Evolutionary conservation across 768 basidiomycete genomes (phyloP).

Genomic region (Russula virescens): DNA sequence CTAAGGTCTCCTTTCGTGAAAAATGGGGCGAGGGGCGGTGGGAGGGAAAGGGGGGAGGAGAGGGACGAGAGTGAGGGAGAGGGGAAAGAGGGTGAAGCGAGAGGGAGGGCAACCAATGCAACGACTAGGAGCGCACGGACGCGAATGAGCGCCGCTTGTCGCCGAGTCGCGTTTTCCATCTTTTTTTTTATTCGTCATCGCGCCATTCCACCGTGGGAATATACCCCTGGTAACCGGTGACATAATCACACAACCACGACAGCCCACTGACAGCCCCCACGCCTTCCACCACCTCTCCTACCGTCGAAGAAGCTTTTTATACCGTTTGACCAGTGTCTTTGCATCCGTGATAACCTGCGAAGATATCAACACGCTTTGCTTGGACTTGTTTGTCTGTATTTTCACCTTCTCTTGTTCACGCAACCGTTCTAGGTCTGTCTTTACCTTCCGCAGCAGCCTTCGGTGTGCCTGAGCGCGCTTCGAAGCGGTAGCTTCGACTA

Average conservation of each 20-base stretch:
- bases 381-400: background rate
- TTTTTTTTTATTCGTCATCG: no score
- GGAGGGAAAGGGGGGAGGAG: background rate
- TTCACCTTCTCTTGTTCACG: conserved; percentile 18
- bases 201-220: no score
- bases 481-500: conserved; percentile 13
- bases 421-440: conserved; percentile 2
- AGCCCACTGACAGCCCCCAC: no score
- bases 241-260: no score
- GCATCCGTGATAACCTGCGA: conserved; percentile 18
- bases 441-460: conserved; percentile 16
- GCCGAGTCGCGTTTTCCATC: no score
- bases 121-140: no score
- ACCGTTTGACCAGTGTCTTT: conserved; percentile 6
- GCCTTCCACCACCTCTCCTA: no score
- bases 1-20: background rate
- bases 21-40: background rate
- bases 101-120: no score
- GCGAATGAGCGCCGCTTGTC: no score
- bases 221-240: no score
- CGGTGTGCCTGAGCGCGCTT: conserved; percentile 11
- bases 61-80: background rate
- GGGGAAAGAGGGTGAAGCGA: background rate
- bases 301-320: conserved; percentile 13
- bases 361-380: background rate